phyloP scores from a whole-genome alignment of 768 basidiomycete species.

The Leucocoprinus birnbaumii region DNA sequence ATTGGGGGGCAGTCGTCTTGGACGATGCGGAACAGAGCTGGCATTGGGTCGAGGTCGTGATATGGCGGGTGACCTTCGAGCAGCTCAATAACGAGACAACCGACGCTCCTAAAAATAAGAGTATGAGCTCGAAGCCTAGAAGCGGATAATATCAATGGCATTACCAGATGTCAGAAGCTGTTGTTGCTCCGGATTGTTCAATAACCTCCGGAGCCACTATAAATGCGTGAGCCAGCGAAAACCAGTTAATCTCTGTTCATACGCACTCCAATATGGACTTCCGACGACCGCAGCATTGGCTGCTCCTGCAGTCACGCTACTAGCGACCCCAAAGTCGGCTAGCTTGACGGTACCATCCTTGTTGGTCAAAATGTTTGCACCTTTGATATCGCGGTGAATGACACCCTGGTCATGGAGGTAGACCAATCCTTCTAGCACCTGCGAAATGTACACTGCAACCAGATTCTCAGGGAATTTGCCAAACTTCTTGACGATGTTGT shows the following conservation, averaged over 20 bases:
- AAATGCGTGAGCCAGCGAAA: conserved; percentile 3
- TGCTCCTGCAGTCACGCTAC: conserved; percentile 62
- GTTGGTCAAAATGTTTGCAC: conserved; percentile 97
- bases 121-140: conserved; percentile 2
- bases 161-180: conserved; percentile 92
- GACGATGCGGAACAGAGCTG: conserved; percentile 96
- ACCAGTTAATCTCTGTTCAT: conserved; percentile 5
- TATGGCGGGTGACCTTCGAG: conserved; percentile 92
- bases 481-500: conserved; percentile 93
- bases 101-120: conserved; percentile 63
- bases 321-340: conserved; percentile 98
- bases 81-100: conserved; percentile 97
- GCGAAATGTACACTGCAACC: conserved; percentile 94
- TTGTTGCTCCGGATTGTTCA: conserved; percentile 95
- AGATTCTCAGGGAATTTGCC: conserved; percentile 98
- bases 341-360: conserved; percentile 98
- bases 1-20: conserved; percentile 98
- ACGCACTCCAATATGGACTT: conserved; percentile 97
- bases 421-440: conserved; percentile 92
- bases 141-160: not conserved
- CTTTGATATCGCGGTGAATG: conserved; percentile 98
- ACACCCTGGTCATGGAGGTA: conserved; percentile 99
- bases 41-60: conserved; percentile 96
- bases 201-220: conserved; percentile 98
- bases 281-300: conserved; percentile 93